Percentiles rank a stretch among this genome's conserved stretches.
phyloP scores from a whole-genome alignment of 495 filamentous ascomycete species.

The Penicillium angulare region DNA sequence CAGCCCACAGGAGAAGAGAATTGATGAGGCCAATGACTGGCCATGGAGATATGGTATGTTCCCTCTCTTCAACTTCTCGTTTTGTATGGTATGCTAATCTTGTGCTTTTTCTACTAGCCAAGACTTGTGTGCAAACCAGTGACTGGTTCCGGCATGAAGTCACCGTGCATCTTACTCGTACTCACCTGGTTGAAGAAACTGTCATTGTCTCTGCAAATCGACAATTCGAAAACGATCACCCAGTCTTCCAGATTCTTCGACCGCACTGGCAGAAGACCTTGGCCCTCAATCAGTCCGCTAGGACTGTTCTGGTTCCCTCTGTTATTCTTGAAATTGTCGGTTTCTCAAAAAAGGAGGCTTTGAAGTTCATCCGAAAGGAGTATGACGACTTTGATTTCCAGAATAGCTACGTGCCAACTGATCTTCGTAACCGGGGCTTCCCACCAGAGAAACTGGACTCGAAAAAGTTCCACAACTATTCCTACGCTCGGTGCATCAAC shows the following conservation, averaged over 20 bases:
- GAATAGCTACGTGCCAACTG: constrained; percentile 43
- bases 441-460: constrained; percentile 20
- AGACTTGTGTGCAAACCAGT: constrained; percentile 46
- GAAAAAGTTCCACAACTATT: constrained; percentile 43
- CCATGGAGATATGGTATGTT: constrained; percentile 45
- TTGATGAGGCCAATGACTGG: too few relatives aligned
- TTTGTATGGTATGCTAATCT: neutral
- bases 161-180: constrained; percentile 41
- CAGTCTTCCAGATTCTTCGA: constrained; percentile 36
- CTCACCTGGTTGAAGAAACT: constrained; percentile 46
- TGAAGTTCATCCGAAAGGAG: constrained; percentile 27
- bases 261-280: constrained; percentile 53
- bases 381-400: constrained; percentile 42
- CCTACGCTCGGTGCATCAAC: constrained; percentile 43
- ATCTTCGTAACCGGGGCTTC: constrained; percentile 43
- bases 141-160: constrained; percentile 52
- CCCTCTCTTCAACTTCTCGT: neutral
- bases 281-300: constrained; percentile 47
- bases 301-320: constrained; percentile 41
- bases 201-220: constrained; percentile 47
- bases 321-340: constrained; percentile 41
- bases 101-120: constrained; percentile 19
- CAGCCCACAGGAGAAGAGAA: too few relatives aligned
- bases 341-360: constrained; percentile 20
- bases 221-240: constrained; percentile 35